phyloP scores from a whole-genome alignment of 2,329 filamentous ascomycete species.

The Annulohypoxylon truncatum region DNA sequence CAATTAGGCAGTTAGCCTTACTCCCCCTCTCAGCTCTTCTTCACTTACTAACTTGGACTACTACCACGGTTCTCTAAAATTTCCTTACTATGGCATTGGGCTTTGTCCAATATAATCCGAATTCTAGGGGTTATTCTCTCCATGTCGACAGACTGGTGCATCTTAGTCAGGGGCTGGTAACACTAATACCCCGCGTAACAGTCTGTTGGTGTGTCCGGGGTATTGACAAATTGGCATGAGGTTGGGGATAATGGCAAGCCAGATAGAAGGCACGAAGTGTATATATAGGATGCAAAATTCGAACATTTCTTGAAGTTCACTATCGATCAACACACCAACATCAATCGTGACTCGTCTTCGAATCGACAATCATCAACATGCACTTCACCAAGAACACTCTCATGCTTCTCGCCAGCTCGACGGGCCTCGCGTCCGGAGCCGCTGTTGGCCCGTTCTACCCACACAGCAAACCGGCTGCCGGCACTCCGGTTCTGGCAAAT shows the following conservation, averaged over 20 bases:
- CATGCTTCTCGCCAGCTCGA: slow-evolving; percentile 25
- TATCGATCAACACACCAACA: slow-evolving; percentile 11
- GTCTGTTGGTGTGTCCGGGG: not conserved
- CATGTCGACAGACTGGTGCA: slow-evolving; percentile 2
- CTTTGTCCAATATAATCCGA: slow-evolving; percentile 19
- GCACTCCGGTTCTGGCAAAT: slow-evolving; percentile 18
- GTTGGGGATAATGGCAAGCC: not conserved
- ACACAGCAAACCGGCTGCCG: not conserved
- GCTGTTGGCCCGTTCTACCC: not conserved
- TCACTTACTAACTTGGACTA: slow-evolving; percentile 24
- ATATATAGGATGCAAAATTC: slow-evolving; percentile 30
- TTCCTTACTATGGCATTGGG: slow-evolving; percentile 35
- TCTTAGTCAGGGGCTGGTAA: slow-evolving; percentile 3
- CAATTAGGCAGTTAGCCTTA: slow-evolving; percentile 31
- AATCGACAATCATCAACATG: slow-evolving; percentile 24
- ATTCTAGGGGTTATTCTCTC: not conserved
- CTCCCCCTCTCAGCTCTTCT: slow-evolving; percentile 30
- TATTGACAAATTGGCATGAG: not conserved
- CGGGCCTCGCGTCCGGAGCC: slow-evolving; percentile 16
- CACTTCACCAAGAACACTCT: slow-evolving; percentile 25
- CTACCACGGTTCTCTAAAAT: not conserved
- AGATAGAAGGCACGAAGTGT: slow-evolving; percentile 8
- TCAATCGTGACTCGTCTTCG: slow-evolving; percentile 2
- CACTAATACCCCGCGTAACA: slow-evolving; percentile 8
- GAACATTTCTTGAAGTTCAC: not conserved